Base-by-base conservation (phyloP, 2,329 filamentous ascomycete species). In the Dactylellina drechsleri region DNA sequence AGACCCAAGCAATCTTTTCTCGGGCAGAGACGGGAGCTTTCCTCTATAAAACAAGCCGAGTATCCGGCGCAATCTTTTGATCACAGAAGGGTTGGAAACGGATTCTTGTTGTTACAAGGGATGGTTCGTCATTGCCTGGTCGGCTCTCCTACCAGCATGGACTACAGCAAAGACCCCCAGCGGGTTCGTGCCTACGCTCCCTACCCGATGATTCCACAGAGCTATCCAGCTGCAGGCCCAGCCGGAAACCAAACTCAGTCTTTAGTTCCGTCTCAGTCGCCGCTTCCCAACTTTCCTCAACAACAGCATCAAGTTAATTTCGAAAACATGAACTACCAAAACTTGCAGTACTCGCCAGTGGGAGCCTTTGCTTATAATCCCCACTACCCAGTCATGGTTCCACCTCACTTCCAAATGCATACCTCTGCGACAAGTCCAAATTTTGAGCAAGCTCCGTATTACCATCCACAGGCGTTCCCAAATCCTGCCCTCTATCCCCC, bases 181-280 rank as follows among this genome's bases (percentile, higher is more conserved):
- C 62, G 64, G 50, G 50, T 58, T 68, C 50, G 47, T 26, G 52
- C 41, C 28, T 64, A 59, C 10, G 3, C 41, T 40, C 45, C 58
- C 4, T 75, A 75, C 36, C 49, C 52, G 41, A 60, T 57, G 57
- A 64, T 75, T 43, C 28, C 58, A 75, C 70, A 61, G 54, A 28
- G 36, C n/a, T 50, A 31, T 23, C 54, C 57, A 40, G 16, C 62
- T 75, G 50, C 56, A 49, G 50, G 56, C 18, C 13, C 50, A 54
- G 61, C 57, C 66, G 68, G 61, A 40, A 47, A 36, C 18, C 13
- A 36, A 13, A 18, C n/a, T 26, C 45, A 45, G 61, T 28, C 50
- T 31, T 36, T 50, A 26, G 47, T 18, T 20, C 41, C 53, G 20
- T 31, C 40, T 54, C 6, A 65, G 20, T 52, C 58, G 41, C 28